phyloP scores from a whole-genome alignment of 441 rosid genomes.

The Populus hybrid region DNA sequence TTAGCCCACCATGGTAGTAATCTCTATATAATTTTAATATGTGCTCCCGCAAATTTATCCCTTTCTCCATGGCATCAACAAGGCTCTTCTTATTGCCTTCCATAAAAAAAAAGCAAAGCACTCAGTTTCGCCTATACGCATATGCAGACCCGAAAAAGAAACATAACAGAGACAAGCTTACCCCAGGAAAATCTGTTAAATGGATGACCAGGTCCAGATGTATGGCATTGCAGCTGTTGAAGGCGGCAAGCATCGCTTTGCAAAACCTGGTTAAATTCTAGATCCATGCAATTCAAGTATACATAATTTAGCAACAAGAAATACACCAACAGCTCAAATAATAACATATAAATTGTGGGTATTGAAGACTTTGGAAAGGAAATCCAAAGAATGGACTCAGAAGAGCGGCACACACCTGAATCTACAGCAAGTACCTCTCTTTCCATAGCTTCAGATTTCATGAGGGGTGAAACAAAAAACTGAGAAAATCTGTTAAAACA shows the following conservation, averaged over 20 bases:
- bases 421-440: slow-evolving; percentile 96
- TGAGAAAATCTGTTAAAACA: slow-evolving; percentile 82
- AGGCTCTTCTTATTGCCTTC: slow-evolving; percentile 95
- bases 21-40: slow-evolving; percentile 64
- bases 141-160: slow-evolving; percentile 15
- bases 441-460: slow-evolving; percentile 93
- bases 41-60: slow-evolving; percentile 74
- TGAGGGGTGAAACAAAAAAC: slow-evolving; percentile 93
- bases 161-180: slow-evolving; percentile 36
- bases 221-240: slow-evolving; percentile 92
- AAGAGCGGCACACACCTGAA: slow-evolving; percentile 57
- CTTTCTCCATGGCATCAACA: slow-evolving; percentile 78
- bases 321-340: slow-evolving; percentile 12
- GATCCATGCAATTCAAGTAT: slow-evolving; percentile 22
- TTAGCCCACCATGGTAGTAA: slow-evolving; percentile 81
- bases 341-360: background rate
- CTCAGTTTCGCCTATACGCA: slow-evolving; percentile 8
- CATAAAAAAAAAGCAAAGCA: slow-evolving; percentile 26
- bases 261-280: slow-evolving; percentile 94
- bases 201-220: slow-evolving; percentile 67
- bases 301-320: slow-evolving; percentile 20
- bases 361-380: slow-evolving; percentile 3
- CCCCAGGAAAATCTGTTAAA: slow-evolving; percentile 90
- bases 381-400: slow-evolving; percentile 3
- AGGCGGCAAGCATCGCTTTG: slow-evolving; percentile 93